phyloP scores from a whole-genome alignment of 495 filamentous ascomycete genomes.

The Tuber magnatum region DNA sequence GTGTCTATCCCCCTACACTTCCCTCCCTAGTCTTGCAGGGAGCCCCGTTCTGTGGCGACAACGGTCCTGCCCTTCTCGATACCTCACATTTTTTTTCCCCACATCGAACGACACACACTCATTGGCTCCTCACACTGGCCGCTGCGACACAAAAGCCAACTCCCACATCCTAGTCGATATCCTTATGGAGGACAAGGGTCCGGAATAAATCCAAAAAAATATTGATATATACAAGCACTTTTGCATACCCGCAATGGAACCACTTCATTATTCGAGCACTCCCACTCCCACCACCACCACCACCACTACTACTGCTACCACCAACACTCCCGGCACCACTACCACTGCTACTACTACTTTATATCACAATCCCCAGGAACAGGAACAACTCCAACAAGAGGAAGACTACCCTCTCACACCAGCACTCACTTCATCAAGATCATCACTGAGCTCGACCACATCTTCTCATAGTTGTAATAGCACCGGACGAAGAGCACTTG shows the following conservation, averaged over 20 bases:
- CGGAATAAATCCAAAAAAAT: not conserved
- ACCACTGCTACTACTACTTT: constrained; percentile 12
- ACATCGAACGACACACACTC: not conserved
- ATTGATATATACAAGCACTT: not conserved
- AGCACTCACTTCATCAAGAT: constrained; percentile 4
- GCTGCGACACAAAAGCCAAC: not conserved
- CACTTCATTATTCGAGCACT: not conserved
- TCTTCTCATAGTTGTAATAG: constrained; percentile 15
- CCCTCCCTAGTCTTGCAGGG: not conserved
- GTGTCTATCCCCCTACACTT: not conserved
- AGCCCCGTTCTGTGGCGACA: not conserved
- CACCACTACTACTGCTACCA: not conserved
- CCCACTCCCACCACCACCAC: not conserved
- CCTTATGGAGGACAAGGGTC: not conserved
- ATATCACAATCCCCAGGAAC: constrained; percentile 5
- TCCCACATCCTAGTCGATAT: not conserved
- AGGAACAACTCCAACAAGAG: constrained; percentile 23
- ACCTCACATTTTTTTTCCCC: not conserved
- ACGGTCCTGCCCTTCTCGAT: not conserved
- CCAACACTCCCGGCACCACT: constrained; percentile 15
- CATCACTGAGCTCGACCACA: constrained; percentile 5
- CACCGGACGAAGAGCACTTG: constrained; percentile 25
- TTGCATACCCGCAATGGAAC: not conserved
- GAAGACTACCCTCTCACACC: constrained; percentile 23
- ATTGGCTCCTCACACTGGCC: not conserved